Conservation (phyloP, 371 early-diverging fungal species). For the Aphelidium insulamus region DNA sequence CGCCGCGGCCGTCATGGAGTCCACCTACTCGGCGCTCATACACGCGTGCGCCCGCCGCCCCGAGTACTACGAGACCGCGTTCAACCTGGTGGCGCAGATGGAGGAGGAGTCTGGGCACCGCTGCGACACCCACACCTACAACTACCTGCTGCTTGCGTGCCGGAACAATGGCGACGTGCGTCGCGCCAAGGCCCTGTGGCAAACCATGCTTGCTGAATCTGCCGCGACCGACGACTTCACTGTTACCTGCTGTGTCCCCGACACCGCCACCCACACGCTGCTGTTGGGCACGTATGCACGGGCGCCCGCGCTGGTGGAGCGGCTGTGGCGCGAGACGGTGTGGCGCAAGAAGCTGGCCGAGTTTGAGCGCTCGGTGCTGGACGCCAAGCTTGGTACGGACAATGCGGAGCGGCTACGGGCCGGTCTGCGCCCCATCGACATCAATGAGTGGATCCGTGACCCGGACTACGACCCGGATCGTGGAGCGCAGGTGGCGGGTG, state of each 20-base stretch:
- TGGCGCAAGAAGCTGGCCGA: no score
- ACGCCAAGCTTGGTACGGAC: no score
- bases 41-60: constrained; percentile 55
- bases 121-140: constrained; percentile 53
- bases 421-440: no score
- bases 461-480: constrained; percentile 11
- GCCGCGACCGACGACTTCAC: constrained; percentile 6
- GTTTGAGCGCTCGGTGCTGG: no score
- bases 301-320: constrained; percentile 9
- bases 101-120: constrained; percentile 42
- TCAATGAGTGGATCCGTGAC: no score
- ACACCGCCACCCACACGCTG: constrained; percentile 31
- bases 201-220: constrained; percentile 22
- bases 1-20: constrained; percentile 33
- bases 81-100: constrained; percentile 61
- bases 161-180: constrained; percentile 34
- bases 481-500: constrained; percentile 1
- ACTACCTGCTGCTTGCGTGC: constrained; percentile 50
- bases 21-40: constrained; percentile 65
- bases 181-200: constrained; percentile 32
- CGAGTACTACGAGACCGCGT: constrained; percentile 60
- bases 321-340: constrained; percentile 9
- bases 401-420: no score
- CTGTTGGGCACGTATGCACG: constrained; percentile 39
- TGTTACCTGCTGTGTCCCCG: constrained; percentile 15